Evolutionary conservation across 2,329 filamentous ascomycete genomes (phyloP).

Genomic region (Ceratocystis lukuohia): DNA sequence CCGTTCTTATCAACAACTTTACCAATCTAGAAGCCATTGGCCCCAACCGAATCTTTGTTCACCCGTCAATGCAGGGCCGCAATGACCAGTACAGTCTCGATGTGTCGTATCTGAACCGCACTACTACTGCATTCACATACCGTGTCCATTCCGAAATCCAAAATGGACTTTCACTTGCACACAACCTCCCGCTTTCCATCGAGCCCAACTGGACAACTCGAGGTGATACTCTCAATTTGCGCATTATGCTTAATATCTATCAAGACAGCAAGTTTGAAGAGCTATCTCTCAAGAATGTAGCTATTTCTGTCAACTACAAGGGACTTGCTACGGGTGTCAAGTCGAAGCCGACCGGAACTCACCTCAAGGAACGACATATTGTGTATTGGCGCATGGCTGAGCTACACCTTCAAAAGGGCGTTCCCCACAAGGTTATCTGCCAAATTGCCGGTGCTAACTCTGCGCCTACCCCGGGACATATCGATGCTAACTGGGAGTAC

Average conservation of each 20-base stretch:
- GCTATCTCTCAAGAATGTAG: slow-evolving; percentile 50
- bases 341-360: slow-evolving; percentile 67
- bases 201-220: slow-evolving; percentile 72
- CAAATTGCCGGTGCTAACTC: slow-evolving; percentile 61
- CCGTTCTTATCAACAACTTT: slow-evolving; percentile 78
- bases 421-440: slow-evolving; percentile 66
- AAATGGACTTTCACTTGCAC: slow-evolving; percentile 32
- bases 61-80: slow-evolving; percentile 48
- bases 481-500: slow-evolving; percentile 74
- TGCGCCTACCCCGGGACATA: slow-evolving; percentile 56
- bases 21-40: slow-evolving; percentile 79
- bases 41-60: slow-evolving; percentile 82
- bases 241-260: slow-evolving; percentile 37
- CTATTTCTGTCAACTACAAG: slow-evolving; percentile 59
- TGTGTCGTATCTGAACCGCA: slow-evolving; percentile 56
- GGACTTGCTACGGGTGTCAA: slow-evolving; percentile 54
- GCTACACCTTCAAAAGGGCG: slow-evolving; percentile 34
- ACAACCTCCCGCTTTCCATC: slow-evolving; percentile 59
- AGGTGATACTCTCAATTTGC: slow-evolving; percentile 69
- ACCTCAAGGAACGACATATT: slow-evolving; percentile 60
- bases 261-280: slow-evolving; percentile 9
- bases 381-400: slow-evolving; percentile 74
- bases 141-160: slow-evolving; percentile 59
- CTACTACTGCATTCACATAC: slow-evolving; percentile 82
- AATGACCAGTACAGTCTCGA: slow-evolving; percentile 72